Evolutionary conservation across 305 asterid species (phyloP), one percentile per base, ranked within the genome.

Genomic region (Euphrasia arctica): DNA sequence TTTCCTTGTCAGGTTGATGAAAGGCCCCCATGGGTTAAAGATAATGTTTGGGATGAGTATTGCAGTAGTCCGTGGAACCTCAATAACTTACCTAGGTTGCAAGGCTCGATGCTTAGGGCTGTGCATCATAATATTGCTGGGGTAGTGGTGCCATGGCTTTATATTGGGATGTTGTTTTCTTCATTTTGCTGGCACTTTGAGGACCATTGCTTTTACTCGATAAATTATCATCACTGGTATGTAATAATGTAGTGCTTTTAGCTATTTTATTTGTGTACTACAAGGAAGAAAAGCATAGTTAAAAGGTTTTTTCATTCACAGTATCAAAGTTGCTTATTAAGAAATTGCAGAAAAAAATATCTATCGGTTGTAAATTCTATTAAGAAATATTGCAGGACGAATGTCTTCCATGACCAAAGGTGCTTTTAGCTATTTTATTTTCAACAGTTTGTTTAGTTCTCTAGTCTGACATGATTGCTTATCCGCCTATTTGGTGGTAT

Each of bases 141-240:
- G 41, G 97, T 92, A 50, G 89, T 92, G 98, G 97, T 92, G 71
- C 98, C 97, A 59, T 89, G 98, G 98, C 82, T 92, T 59, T 92
- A 89, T 75, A 71, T 92, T 42, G 97, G 98, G 77, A 89, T 92
- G 98, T 74, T 84, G 58, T 92, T 92, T 82, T 92, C 98, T 62
- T 80, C 97, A 65, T 89, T 92, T 76, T 92, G 97, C 88, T 92
- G 97, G 98, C 98, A 92, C 76, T 86, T 92, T 75, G 98, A 92
- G 79, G 98, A 92, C 71, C 98, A 89, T 77, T 92, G 98, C 81
- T 85, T 92, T 78, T 92, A 92, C 76, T 92, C 98, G 9, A 92
- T 92, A 95, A 92, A 87, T 78, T 92, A 92, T 81, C 98, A 41
- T 72, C 98, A 92, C 86, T 92, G 98, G 98, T 92, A 63, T 49